Conservation (phyloP, 2,329 filamentous ascomycete genomes). For the Fusarium sp. region DNA sequence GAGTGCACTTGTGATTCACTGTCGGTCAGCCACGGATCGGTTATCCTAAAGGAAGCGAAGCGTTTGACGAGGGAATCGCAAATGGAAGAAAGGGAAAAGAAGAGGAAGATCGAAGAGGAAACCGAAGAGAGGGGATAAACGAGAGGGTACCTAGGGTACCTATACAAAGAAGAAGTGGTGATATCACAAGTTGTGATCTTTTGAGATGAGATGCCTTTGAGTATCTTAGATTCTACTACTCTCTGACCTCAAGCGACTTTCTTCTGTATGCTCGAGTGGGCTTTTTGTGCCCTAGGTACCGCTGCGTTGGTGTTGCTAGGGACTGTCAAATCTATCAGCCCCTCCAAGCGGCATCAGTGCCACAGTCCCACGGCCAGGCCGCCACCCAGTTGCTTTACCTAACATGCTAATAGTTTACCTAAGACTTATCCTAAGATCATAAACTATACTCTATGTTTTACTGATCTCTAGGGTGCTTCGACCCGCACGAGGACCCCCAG, state of each 20-base stretch:
- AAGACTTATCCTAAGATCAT: constrained; percentile 5
- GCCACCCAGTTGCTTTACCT: background rate
- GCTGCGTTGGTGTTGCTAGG: constrained; percentile 15
- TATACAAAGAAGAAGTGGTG: too few relatives aligned
- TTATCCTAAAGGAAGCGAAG: background rate
- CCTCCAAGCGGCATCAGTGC: constrained; percentile 11
- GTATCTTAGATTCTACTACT: background rate
- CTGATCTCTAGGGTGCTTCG: constrained; percentile 4
- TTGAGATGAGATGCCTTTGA: background rate
- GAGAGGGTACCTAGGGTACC: rapidly evolving
- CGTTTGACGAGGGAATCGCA: background rate
- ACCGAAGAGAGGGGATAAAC: too few relatives aligned
- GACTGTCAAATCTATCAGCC: background rate
- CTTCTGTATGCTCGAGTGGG: background rate
- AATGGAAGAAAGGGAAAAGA: rapidly evolving
- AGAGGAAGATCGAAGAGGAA: background rate
- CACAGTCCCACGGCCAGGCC: background rate
- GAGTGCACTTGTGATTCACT: constrained; percentile 1
- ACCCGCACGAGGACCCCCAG: background rate
- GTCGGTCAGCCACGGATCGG: too few relatives aligned
- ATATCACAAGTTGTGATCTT: background rate
- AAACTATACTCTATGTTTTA: constrained; percentile 6
- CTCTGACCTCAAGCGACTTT: background rate
- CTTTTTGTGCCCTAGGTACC: background rate
- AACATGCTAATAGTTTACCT: background rate